These are phyloP conservation scores for Baeospora myosura DNA, from an alignment of 1,284 basidiomycete species.

Conservation along the genomic window DNA sequence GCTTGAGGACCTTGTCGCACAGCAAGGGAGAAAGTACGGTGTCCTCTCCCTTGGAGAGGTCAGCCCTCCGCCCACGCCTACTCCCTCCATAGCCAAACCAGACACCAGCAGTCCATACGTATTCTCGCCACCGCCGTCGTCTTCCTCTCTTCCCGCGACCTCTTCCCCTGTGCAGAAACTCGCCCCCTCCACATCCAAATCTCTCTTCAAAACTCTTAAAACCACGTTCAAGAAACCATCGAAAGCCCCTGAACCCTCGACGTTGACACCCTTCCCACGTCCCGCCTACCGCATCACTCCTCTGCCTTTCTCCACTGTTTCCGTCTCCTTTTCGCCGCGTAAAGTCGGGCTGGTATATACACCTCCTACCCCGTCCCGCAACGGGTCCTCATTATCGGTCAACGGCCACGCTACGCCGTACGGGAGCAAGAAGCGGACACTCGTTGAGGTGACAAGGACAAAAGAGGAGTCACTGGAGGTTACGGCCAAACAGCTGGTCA, in stretches of 20 bases:
- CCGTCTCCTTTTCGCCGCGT: slow-evolving; percentile 39
- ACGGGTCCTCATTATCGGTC: neutral
- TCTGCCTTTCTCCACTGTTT: slow-evolving; percentile 35
- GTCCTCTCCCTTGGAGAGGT: slow-evolving; percentile 20
- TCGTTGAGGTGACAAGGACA: slow-evolving; percentile 34
- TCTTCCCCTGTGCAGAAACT: neutral
- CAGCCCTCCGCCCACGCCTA: slow-evolving; percentile 5
- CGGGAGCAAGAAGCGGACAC: slow-evolving; percentile 31
- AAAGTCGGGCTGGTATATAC: slow-evolving; percentile 37
- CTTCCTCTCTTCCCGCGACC: neutral
- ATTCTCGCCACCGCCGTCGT: neutral
- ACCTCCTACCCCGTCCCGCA: slow-evolving; percentile 7
- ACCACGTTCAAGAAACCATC: slow-evolving; percentile 1
- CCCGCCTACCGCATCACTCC: slow-evolving; percentile 13
- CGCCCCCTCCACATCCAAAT: neutral
- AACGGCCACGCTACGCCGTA: neutral
- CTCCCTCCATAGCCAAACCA: neutral
- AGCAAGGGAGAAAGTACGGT: slow-evolving; percentile 36
- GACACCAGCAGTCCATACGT: neutral
- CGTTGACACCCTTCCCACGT: slow-evolving; percentile 8
- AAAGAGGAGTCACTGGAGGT: slow-evolving; percentile 41
- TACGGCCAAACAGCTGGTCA: slow-evolving; percentile 24
- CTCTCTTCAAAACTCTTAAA: slow-evolving; percentile 5
- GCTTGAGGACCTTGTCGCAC: slow-evolving; percentile 45
- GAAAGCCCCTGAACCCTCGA: slow-evolving; percentile 2